Evolutionary conservation across 345 rosid genomes (phyloP).

Genomic region (Melaleuca quinquenervia): DNA sequence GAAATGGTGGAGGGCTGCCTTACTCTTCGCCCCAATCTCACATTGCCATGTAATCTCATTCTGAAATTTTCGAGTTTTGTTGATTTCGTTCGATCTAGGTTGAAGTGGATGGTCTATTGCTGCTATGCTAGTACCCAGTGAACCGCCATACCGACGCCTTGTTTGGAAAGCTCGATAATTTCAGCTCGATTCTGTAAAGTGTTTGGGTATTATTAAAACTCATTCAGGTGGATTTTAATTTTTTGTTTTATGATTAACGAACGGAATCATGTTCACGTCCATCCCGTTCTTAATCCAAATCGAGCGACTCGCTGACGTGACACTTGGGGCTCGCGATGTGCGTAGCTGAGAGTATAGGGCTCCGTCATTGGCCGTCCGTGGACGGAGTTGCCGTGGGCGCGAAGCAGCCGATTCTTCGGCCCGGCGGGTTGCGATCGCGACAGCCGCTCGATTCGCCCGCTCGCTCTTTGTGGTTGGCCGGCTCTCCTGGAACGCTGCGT

Average conservation of each 20-base stretch:
- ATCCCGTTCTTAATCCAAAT: neutral
- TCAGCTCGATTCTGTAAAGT: no score
- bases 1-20: neutral
- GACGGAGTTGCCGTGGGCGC: neutral
- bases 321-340: neutral
- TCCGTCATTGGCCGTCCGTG: neutral
- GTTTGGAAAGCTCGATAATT: no score
- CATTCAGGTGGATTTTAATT: neutral
- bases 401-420: neutral
- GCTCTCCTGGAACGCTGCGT: neutral
- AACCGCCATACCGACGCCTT: no score
- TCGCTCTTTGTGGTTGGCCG: neutral
- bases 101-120: no score
- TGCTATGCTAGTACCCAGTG: no score
- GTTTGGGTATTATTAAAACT: rapidly evolving
- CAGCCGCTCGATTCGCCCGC: neutral
- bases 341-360: neutral
- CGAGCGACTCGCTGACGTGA: neutral
- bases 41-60: no score
- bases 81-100: no score
- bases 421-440: neutral
- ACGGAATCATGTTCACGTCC: rapidly evolving
- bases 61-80: no score
- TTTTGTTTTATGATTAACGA: no score
- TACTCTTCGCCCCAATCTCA: neutral